Evolutionary conservation across 257 asterid genomes (phyloP), one percentile per base, ranked within the genome.

Genomic region (Nicotiana undulata): DNA sequence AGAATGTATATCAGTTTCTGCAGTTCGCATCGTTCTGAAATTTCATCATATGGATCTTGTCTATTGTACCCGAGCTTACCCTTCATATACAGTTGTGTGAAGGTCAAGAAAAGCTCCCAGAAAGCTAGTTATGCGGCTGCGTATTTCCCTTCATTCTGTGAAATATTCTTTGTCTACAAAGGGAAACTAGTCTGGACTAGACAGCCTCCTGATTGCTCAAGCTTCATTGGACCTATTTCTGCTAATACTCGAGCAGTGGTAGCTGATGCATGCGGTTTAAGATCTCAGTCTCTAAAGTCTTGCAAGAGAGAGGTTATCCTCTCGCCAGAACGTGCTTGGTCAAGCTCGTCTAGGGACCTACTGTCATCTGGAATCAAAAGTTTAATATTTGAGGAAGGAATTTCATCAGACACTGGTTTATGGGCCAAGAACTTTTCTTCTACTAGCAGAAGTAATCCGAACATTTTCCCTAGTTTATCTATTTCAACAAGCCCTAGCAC

Each of bases 181-280:
- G 94, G 96, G 79, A 93, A 90, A 81, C 84, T 89, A 68, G 84
- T 93, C 66, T 91, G 97, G 97, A 90, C 83, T 59, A 88, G 91
- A 87, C 91, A 89, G 75, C 86, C 84, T 82, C 83, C 86, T 59
- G 86, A 84, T 79, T 77, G 79, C 85, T 84, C 86, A 63, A 80
- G 77, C 86, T 79, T 68, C 66, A 22, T 11, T 77, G 88, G 76
- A 52, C 63, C 40, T 44, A 51, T 60, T 31, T 61, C 75, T 79
- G 81, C 84, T 7, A 81, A 74, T 83, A 51, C 76, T 85, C 88
- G 77, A 37, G 81, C 70, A 17, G 86, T 82, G 68, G 76, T 83
- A 37, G 72, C 86, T 24, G 44, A n/a, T 77, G 72, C 84, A 37
- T 84, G 74, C 56, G 82, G 80, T 83, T 80, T 87, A 80, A 65